Evolutionary conservation across 202 grass and related monocot genomes (phyloP), one percentile per base, ranked within the genome.

Genomic region (Carex arenaria): DNA sequence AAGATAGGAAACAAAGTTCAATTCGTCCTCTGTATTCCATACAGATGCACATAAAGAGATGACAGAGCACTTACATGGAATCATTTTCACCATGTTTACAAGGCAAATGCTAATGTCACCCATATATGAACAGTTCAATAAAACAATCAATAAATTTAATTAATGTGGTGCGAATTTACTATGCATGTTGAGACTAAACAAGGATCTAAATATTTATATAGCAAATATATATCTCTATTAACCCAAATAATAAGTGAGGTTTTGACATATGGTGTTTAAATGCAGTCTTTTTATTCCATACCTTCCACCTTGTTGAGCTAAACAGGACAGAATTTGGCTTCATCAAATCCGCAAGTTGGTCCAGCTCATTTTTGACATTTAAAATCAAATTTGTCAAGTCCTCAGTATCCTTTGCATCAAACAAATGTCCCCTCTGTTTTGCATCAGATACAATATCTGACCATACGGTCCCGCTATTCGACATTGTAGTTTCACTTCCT

Each of bases 341-440:
- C 45, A 97, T 83, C 22, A 97, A 87, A 88, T 97, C 92, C 1
- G 80, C 94, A 52, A 97, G 87, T 64, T 94, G 80, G 89, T 94
- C 85, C 72, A 94, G 83, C 49, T 89, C 85, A 85, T 87, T 68
- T 66, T 97, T 97, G 53, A 89, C 83, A 60, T 82, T 70, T 55
- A 94, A 83, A 85, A 97, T 78, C 72, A 86, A 55, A 71, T 97
- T 92, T 14, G 13, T 67, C 31, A 97, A 42, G 43, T 52, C 17
- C 8, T 42, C 2, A 4, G 88, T 64, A 82, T 94, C 81, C 69
- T 72, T 89, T 17, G 83, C 92, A 89, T 85, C 59, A 79, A 84
- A 84, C 51, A 86, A 67, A 59, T 86, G 90, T 61, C 85, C 85
- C 7, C 85, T 86, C 12, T 64, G 71, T 64, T 84, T 57, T 0